Conservation (phyloP, 1,284 basidiomycete species). For the Leccinum subrobustum region DNA sequence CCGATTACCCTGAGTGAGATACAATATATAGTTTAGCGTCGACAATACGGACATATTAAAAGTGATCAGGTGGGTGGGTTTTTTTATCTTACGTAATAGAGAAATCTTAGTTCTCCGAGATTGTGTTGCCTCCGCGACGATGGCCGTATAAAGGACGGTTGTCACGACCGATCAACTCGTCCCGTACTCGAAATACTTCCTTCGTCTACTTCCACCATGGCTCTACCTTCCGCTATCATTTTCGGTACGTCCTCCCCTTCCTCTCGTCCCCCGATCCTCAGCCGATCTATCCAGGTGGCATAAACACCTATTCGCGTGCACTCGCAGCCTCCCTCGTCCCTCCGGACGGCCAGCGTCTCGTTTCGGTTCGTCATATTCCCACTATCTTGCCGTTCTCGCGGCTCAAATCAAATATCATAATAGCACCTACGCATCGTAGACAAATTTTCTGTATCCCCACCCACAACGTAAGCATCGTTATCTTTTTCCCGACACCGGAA, state of each 20-base stretch:
- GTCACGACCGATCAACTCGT: conserved; percentile 27
- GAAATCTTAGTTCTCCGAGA: conserved; percentile 18
- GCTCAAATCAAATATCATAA: conserved; percentile 6
- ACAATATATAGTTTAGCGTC: neutral
- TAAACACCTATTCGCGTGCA: conserved; percentile 73
- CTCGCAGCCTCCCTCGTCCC: conserved; percentile 66
- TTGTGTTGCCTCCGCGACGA: conserved; percentile 35
- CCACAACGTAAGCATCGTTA: conserved; percentile 69
- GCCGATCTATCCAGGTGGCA: conserved; percentile 52
- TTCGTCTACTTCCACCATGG: conserved; percentile 21
- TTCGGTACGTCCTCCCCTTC: conserved; percentile 60
- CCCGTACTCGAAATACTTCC: conserved; percentile 2
- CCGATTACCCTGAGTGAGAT: neutral
- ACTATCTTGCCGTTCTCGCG: conserved; percentile 5
- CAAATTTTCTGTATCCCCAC: conserved; percentile 79
- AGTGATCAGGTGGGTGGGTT: neutral
- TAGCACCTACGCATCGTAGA: conserved; percentile 80
- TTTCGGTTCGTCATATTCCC: conserved; percentile 55
- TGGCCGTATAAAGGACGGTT: conserved; percentile 25
- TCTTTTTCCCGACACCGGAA: conserved; percentile 3
- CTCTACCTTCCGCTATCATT: conserved; percentile 74
- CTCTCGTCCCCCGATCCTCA: neutral
- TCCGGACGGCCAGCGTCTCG: conserved; percentile 60
- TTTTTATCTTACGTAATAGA: conserved; percentile 19
- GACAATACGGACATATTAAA: neutral